Conservation (phyloP, 1,139 yeast species). For the Yamadazyma buinensis region DNA sequence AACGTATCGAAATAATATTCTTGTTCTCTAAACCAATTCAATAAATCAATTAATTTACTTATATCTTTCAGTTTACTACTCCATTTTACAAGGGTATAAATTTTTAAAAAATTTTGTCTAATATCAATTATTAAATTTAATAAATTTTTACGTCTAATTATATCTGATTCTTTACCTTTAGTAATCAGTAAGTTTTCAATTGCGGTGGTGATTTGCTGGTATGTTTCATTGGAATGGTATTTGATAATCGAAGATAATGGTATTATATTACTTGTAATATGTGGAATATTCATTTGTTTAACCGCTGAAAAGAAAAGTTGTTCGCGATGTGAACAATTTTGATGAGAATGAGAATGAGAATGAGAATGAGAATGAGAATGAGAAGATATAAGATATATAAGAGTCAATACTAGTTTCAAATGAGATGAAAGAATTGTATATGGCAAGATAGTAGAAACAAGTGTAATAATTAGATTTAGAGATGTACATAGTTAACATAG, state of each 20-base stretch:
- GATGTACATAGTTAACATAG: no score
- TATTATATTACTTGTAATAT: constrained; percentile 66
- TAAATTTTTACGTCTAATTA: constrained; percentile 61
- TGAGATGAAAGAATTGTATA: no score
- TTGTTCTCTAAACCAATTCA: constrained; percentile 77
- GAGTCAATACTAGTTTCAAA: no score
- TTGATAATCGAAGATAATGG: constrained; percentile 59
- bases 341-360: no score
- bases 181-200: constrained; percentile 53
- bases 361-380: no score
- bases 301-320: no score
- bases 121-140: constrained; percentile 64
- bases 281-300: constrained; percentile 64
- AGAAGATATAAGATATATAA: no score
- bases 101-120: constrained; percentile 77
- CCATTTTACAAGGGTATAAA: constrained; percentile 88
- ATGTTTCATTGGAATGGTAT: constrained; percentile 60
- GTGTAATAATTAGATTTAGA: no score
- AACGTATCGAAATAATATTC: constrained; percentile 70
- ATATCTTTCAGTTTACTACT: constrained; percentile 68
- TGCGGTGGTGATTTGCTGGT: constrained; percentile 57
- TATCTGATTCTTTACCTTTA: constrained; percentile 45
- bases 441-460: no score
- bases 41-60: constrained; percentile 71
- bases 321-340: no score